These are phyloP conservation scores for Elaeis oleifera DNA, from an alignment of 202 grass and related monocot species.

Conservation along the genomic window DNA sequence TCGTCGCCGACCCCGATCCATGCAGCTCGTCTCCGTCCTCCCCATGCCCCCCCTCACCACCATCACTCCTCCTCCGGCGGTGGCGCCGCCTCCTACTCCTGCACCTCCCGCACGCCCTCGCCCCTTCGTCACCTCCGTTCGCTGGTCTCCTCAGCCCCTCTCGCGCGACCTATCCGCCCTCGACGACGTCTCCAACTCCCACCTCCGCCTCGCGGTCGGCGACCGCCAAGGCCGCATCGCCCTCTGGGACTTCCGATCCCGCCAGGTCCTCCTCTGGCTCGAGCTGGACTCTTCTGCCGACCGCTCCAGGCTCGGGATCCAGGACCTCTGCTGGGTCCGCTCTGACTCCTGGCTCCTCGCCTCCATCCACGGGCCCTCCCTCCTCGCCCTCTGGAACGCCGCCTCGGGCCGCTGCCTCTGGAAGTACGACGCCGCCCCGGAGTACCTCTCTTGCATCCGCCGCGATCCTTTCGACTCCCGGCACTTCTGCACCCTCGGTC, in stretches of 20 bases:
- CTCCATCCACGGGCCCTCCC: constrained; percentile 72
- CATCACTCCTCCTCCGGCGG: constrained; percentile 2
- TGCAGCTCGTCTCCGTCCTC: constrained; percentile 80
- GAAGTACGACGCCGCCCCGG: constrained; percentile 85
- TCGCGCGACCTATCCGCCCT: constrained; percentile 30
- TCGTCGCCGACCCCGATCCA: constrained; percentile 75
- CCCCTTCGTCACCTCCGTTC: constrained; percentile 85
- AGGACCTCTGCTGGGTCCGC: constrained; percentile 93
- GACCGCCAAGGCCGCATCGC: constrained; percentile 90
- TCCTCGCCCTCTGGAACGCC: constrained; percentile 75
- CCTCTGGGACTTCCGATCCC: constrained; percentile 68
- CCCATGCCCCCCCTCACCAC: constrained; percentile 47
- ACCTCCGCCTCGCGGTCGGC: constrained; percentile 66
- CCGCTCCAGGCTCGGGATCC: constrained; percentile 46
- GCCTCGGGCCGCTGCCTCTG: constrained; percentile 51
- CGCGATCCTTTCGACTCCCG: constrained; percentile 75
- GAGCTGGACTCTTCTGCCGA: constrained; percentile 49
- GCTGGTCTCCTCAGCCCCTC: constrained; percentile 55
- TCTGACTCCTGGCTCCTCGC: constrained; percentile 75
- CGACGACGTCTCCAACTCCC: constrained; percentile 38
- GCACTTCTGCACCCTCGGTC: constrained; percentile 72
- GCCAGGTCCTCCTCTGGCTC: constrained; percentile 63
- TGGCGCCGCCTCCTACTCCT: constrained; percentile 2
- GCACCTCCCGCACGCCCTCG: constrained; percentile 26
- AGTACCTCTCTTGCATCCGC: constrained; percentile 83